Evolutionary conservation across 495 filamentous ascomycete genomes (phyloP), one percentile per base, ranked within the genome.

Genomic region (Lentithecium fluviatile): DNA sequence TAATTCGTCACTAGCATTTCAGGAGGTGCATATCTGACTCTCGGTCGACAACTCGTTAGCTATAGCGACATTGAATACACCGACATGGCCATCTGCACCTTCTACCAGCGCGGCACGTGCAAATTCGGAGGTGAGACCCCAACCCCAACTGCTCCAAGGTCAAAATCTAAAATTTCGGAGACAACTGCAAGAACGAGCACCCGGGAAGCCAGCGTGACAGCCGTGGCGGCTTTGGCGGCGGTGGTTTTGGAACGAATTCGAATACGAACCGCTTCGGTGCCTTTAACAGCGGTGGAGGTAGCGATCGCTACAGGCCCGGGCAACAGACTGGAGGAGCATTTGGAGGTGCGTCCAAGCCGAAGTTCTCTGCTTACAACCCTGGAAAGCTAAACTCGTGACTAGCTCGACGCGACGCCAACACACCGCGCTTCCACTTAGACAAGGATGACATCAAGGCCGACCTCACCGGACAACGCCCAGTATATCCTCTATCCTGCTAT

Each of bases 401-500:
- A n/a, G 50, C 20, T 6, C 19, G 8, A 52, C 45, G 24, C 48
- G 19, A 29, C 29, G 29, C 29, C 7, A 37, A 38, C 26, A 6
- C 24, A 49, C n/a, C 40, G 0, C 8, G 7, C 2, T 64, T 45
- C 23, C 48, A 58, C 43, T 72, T 91, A 34, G 80, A 73, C 25
- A 74, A 73, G 42, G 81, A 79, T 0, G 71, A 69, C 6, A 86
- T 95, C 65, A 79, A 79, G 46, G 57, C 60, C 13, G 90, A 95
- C 61, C 75, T 95, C n/a, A 79, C 76, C 0, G 73, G 77, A 29
- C 88, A 91, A 52, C 81, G 80, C 19, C 91, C 91, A 37, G 69
- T 78, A 77, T 96, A 90, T 88, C 80, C 90, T 12, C 80, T 95
- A n/a, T 95, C 91, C 0, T 80, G 84, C 37, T 96, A 92, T 72